Base-by-base conservation (phyloP, 1,139 yeast species). In the Diutina sp. region DNA sequence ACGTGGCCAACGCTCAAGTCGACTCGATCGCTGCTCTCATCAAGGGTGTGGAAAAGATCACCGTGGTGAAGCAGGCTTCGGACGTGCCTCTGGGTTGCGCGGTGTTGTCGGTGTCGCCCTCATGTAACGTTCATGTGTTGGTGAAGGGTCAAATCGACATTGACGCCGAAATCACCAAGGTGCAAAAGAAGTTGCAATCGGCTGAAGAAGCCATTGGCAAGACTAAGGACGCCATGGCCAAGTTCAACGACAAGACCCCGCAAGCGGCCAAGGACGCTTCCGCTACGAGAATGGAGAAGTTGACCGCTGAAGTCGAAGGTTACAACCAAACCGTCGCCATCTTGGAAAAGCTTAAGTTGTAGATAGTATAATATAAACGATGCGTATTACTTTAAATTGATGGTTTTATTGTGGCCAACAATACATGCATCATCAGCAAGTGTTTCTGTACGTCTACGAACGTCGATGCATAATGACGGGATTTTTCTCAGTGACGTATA, bases 121-220 rank as follows among this genome's bases (percentile, higher is more conserved):
- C 82, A 56, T 85, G 90, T 67, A 86, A 85, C 60, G 98, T 91
- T 46, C 96, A 89, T 66, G 83, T 91, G 46, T 79, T 93, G 68
- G 97, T 93, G 59, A 90, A 90, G 78, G 98, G 98, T 57, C 95
- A 88, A 69, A 84, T 93, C 64, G 97, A 93, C 69, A 82, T 91
- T 65, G 97, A 90, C 65, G 85, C 87, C 56, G 98, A 93, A 73
- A 88, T 93, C 65, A 68, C 78, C 63, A 93, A 91, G 79, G 95
- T 91, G 54, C 71, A 77, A 65, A 84, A 83, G 79, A 90, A 87
- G 75, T 78, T 90, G 66, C 78, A 72, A 58, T 79, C 83, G 60
- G 80, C 88, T 60, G 70, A 74, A 62, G 88, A 89, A 61, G 67
- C 67, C 59, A 67, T 67, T 58, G 66, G 68, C 62, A 76, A 75